These are phyloP conservation scores for Blumeria hordei DNA, from an alignment of 2,329 filamentous ascomycete species.

Conservation along the genomic window DNA sequence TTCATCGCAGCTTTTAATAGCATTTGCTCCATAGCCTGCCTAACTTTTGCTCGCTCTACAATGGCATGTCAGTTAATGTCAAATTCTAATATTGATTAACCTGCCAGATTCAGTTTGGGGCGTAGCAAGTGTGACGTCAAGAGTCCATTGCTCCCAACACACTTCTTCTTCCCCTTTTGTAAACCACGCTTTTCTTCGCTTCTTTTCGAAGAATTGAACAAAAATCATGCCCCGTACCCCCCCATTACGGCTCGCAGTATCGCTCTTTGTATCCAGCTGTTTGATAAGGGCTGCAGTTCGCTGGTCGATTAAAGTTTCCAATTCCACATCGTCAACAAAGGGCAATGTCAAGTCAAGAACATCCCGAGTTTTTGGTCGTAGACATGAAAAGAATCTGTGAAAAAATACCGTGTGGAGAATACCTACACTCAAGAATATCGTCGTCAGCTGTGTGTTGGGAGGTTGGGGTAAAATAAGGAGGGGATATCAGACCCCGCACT, in stretches of 20 bases:
- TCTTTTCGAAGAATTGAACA: constrained; percentile 90
- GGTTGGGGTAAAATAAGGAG: not conserved
- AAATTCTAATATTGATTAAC: constrained; percentile 12
- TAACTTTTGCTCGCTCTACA: constrained; percentile 64
- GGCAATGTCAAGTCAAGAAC: constrained; percentile 78
- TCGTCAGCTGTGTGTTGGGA: not conserved
- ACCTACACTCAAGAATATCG: constrained; percentile 24
- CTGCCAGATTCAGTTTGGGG: constrained; percentile 70
- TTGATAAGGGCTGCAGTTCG: constrained; percentile 57
- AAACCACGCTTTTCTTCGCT: constrained; percentile 61
- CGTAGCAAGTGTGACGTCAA: constrained; percentile 81
- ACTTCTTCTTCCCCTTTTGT: constrained; percentile 70
- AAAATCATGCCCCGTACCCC: constrained; percentile 55
- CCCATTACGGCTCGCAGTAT: constrained; percentile 16
- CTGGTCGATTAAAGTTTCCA: constrained; percentile 84
- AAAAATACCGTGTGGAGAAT: constrained; percentile 97
- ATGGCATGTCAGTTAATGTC: constrained; percentile 1
- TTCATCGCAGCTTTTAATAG: constrained; percentile 73
- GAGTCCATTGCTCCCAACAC: constrained; percentile 89
- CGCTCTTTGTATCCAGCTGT: constrained; percentile 40
- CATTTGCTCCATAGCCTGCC: constrained; percentile 73
- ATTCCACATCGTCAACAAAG: constrained; percentile 68
- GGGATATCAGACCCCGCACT: constrained; percentile 45
- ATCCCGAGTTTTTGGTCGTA: constrained; percentile 63
- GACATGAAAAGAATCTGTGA: constrained; percentile 83